Evolutionary conservation across 2,329 filamentous ascomycete genomes (phyloP).

Genomic region (Monosporascus sp.): DNA sequence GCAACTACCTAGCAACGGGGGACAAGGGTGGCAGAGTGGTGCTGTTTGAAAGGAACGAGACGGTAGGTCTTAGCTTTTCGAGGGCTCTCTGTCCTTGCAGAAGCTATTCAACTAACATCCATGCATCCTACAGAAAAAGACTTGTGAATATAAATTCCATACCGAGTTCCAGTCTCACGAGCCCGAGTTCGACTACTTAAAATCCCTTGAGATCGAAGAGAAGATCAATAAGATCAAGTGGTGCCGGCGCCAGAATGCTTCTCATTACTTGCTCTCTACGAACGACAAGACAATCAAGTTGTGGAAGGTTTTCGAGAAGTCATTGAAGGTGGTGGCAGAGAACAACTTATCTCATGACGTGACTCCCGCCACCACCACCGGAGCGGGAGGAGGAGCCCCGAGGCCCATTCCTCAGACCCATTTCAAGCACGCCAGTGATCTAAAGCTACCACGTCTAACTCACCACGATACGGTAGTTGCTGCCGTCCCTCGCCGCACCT

Average conservation of each 20-base stretch:
- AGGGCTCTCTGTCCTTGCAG: not conserved
- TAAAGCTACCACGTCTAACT: constrained; percentile 93
- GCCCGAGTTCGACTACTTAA: constrained; percentile 98
- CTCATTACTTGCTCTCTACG: constrained; percentile 94
- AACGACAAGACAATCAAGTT: constrained; percentile 99
- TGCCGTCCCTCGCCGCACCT: constrained; percentile 90
- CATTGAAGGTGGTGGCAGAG: constrained; percentile 95
- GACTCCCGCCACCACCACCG: constrained; percentile 67
- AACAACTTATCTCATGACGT: constrained; percentile 96
- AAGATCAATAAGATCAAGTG: constrained; percentile 99
- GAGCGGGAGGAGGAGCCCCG: constrained; percentile 68
- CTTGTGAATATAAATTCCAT: constrained; percentile 99
- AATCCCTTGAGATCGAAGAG: constrained; percentile 98
- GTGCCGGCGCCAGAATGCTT: constrained; percentile 96
- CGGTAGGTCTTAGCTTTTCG: constrained; percentile 51
- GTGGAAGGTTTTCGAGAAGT: constrained; percentile 99
- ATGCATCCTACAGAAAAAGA: constrained; percentile 74
- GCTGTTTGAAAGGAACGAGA: constrained; percentile 90
- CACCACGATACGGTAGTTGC: constrained; percentile 98
- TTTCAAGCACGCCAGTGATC: constrained; percentile 74
- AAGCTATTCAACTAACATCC: constrained; percentile 4
- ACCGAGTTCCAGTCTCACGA: constrained; percentile 99
- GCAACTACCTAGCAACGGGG: constrained; percentile 84
- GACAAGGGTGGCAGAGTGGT: constrained; percentile 85
- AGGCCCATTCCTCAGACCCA: constrained; percentile 65